phyloP scores from a whole-genome alignment of 768 basidiomycete genomes.

The Vararia minispora region DNA sequence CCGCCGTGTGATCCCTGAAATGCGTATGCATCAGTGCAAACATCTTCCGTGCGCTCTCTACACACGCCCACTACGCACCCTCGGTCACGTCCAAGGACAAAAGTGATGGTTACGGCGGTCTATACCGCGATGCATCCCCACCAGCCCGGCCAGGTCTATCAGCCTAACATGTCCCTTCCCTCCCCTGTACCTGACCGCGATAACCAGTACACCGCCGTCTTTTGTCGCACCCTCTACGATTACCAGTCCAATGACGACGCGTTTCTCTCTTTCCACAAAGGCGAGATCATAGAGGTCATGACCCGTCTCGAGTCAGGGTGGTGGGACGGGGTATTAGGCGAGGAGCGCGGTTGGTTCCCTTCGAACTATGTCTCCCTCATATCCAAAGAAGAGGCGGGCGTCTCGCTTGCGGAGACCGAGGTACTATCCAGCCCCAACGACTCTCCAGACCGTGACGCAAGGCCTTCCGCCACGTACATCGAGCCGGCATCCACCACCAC shows the following conservation, averaged over 20 bases:
- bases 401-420: constrained; percentile 45
- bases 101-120: no score
- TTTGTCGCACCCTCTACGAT: constrained; percentile 85
- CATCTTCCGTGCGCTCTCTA: no score
- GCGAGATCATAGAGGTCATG: constrained; percentile 88
- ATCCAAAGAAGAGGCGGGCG: constrained; percentile 68
- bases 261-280: constrained; percentile 72
- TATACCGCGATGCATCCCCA: neutral
- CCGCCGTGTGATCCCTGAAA: no score
- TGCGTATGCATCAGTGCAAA: no score
- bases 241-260: constrained; percentile 76
- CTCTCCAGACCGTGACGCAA: no score
- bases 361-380: constrained; percentile 83
- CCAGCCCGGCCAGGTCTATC: neutral
- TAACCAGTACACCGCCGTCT: constrained; percentile 55
- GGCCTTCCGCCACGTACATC: no score
- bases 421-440: constrained; percentile 14
- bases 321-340: constrained; percentile 91
- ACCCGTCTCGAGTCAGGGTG: constrained; percentile 85
- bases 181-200: constrained; percentile 21
- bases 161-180: constrained; percentile 1
- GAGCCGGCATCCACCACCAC: no score
- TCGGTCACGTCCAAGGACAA: no score
- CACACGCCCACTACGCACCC: no score
- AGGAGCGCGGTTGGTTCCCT: constrained; percentile 92